Percentiles rank a stretch among this genome's conserved stretches.
phyloP scores from a whole-genome alignment of 352 stramenopile genomes.

The Pythium rhizo-oryzae region DNA sequence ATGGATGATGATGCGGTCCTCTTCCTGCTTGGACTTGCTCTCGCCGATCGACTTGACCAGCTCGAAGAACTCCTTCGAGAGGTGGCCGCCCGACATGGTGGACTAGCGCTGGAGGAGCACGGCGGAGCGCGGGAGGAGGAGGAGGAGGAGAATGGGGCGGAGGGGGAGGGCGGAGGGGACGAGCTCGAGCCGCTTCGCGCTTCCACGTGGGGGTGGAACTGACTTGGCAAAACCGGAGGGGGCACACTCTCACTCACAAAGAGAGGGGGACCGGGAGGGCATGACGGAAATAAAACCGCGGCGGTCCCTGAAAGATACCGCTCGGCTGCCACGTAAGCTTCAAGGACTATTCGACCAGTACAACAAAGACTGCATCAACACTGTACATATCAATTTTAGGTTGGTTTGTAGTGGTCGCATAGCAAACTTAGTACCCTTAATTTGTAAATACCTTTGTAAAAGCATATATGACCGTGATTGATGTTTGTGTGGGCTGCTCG shows the following conservation, averaged over 20 bases:
- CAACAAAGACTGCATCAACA: no score
- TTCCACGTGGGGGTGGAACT: constrained; percentile 31
- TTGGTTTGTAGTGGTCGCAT: no score
- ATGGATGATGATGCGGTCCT: constrained; percentile 99
- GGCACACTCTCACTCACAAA: constrained; percentile 1
- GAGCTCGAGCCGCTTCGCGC: background rate
- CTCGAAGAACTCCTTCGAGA: constrained; percentile 99
- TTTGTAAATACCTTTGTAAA: constrained; percentile 20
- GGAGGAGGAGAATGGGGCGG: no score
- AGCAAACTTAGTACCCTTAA: no score
- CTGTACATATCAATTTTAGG: no score
- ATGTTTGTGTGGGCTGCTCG: background rate
- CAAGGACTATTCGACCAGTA: constrained; percentile 38
- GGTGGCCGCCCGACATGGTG: constrained; percentile 89
- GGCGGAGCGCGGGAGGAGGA: background rate
- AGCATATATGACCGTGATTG: background rate
- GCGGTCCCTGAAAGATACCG: constrained; percentile 26
- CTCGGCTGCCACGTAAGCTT: constrained; percentile 26
- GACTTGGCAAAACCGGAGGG: constrained; percentile 16
- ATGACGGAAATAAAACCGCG: constrained; percentile 24
- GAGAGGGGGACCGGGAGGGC: constrained; percentile 12
- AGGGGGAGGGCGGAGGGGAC: background rate
- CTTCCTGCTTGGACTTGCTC: constrained; percentile 99
- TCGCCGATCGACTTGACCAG: constrained; percentile 99
- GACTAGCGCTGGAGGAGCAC: no score